Percentiles rank a stretch among this genome's conserved stretches.
These are phyloP conservation scores for Talaromyces islandicus DNA, from an alignment of 2,329 filamentous ascomycete genomes.

Conservation along the genomic window DNA sequence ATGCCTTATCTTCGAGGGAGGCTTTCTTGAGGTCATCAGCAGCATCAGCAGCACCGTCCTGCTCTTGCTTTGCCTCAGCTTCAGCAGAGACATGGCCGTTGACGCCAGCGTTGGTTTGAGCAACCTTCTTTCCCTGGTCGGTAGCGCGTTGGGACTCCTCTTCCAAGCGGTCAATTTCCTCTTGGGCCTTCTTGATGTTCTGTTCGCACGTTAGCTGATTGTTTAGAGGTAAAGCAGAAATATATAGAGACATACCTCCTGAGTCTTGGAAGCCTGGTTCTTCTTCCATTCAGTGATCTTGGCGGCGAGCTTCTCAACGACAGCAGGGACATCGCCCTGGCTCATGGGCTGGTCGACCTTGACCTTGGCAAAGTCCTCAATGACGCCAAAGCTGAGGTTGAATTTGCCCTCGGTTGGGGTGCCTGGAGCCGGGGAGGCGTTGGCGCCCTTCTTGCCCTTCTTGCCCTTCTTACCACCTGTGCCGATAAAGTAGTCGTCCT, in stretches of 20 bases:
- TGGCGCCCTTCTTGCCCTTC: conserved; percentile 70
- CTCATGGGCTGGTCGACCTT: conserved; percentile 84
- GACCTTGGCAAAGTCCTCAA: conserved; percentile 81
- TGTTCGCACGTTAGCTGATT: conserved; percentile 38
- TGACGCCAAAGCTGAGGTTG: conserved; percentile 83
- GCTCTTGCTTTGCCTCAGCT: conserved; percentile 51
- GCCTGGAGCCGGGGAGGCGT: conserved; percentile 42
- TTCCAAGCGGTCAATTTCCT: conserved; percentile 82
- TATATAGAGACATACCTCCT: conserved; percentile 57
- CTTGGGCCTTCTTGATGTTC: conserved; percentile 96
- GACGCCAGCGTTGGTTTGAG: conserved; percentile 45
- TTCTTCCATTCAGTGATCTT: conserved; percentile 90
- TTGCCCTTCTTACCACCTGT: conserved; percentile 77
- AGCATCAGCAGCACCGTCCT: conserved; percentile 55
- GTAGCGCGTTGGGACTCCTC: conserved; percentile 55
- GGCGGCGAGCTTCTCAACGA: conserved; percentile 82
- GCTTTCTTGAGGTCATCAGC: conserved; percentile 56
- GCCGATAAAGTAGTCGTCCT: conserved; percentile 75
- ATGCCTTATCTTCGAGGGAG: conserved; percentile 52
- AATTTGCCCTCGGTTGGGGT: conserved; percentile 57
- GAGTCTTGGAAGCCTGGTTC: conserved; percentile 82
- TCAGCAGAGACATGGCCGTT: conserved; percentile 50
- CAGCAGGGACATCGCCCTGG: conserved; percentile 70
- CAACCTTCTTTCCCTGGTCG: conserved; percentile 46
- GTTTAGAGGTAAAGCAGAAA: neutral